These are phyloP conservation scores for Acacia pycnantha DNA, from an alignment of 331 rosid genomes.

Conservation along the genomic window DNA sequence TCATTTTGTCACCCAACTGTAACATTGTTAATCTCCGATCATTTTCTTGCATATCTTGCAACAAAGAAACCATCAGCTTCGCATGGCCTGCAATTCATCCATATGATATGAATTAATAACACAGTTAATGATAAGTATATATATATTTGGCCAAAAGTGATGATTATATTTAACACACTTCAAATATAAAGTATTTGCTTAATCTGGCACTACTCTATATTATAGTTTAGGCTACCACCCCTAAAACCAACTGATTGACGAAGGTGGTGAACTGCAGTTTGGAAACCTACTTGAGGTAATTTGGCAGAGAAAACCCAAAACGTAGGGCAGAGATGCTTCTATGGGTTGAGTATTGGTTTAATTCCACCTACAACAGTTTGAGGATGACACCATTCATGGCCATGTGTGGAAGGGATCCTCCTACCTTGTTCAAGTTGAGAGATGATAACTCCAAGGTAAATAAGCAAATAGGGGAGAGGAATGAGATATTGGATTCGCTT, in stretches of 20 bases:
- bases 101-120: background rate
- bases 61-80: slow-evolving; percentile 63
- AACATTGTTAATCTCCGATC: slow-evolving; percentile 83
- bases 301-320: background rate
- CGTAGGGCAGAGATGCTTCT: background rate
- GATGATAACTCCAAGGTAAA: background rate
- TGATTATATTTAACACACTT: background rate
- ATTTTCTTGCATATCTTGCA: slow-evolving; percentile 71
- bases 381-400: background rate
- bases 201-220: background rate
- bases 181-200: background rate
- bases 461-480: background rate
- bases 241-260: background rate
- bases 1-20: slow-evolving; percentile 81
- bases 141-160: background rate
- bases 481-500: background rate
- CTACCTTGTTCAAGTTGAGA: background rate
- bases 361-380: background rate
- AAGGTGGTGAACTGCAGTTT: background rate
- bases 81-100: slow-evolving; percentile 70
- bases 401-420: background rate
- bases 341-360: background rate
- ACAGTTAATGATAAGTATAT: background rate
- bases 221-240: background rate
- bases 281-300: background rate